Evolutionary conservation across 176 grass and related monocot genomes (phyloP).

Genomic region (Triticum timopheevii): DNA sequence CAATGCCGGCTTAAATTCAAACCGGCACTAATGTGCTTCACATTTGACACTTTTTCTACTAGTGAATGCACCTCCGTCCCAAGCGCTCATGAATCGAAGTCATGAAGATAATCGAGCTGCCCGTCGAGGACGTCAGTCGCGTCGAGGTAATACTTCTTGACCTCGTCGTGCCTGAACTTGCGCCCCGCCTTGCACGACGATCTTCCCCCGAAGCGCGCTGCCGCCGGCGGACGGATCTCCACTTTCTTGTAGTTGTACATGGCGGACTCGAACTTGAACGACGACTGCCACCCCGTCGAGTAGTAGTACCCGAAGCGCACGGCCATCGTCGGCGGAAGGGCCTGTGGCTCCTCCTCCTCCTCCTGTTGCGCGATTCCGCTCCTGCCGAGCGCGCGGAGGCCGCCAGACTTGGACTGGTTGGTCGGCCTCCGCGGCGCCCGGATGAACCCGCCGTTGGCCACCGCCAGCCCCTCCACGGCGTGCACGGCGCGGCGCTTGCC

Average conservation of each 20-base stretch:
- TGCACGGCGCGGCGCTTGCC: slow-evolving; percentile 25
- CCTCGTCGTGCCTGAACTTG: background rate
- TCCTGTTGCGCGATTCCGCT: background rate
- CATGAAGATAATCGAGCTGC: background rate
- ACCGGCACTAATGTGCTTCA: too few relatives aligned
- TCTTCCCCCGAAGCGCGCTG: background rate
- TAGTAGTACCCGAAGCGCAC: background rate
- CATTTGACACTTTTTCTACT: too few relatives aligned
- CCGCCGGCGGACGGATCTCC: background rate
- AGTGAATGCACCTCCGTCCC: background rate
- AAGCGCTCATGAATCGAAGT: background rate
- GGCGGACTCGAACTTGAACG: background rate
- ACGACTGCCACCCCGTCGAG: background rate
- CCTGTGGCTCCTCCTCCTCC: background rate
- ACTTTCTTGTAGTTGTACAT: background rate
- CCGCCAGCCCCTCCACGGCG: background rate
- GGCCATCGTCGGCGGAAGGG: background rate
- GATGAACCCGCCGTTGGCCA: slow-evolving; percentile 24
- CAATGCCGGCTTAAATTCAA: too few relatives aligned
- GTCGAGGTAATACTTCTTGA: background rate
- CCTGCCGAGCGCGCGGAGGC: background rate
- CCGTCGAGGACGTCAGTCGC: background rate
- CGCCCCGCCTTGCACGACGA: background rate
- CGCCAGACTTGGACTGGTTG: background rate
- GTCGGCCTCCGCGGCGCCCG: slow-evolving; percentile 8